These are phyloP conservation scores for Puccinia novopanici DNA, from an alignment of 1,284 basidiomycete genomes.

Conservation along the genomic window DNA sequence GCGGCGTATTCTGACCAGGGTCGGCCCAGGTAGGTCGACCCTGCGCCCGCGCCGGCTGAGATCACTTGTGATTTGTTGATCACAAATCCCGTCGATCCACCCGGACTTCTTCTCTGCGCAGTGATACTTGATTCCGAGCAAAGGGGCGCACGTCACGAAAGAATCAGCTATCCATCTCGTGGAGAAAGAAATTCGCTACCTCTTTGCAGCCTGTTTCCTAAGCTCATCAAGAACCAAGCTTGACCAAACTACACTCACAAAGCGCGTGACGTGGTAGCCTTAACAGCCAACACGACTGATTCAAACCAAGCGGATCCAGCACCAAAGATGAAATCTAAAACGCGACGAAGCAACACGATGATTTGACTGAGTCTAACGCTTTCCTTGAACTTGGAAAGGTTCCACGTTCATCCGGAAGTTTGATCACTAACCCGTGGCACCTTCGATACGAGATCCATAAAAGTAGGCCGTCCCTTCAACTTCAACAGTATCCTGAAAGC, in stretches of 20 bases:
- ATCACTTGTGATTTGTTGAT: constrained; percentile 26
- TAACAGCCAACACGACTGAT: background rate
- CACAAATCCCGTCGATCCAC: background rate
- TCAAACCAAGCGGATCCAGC: constrained; percentile 31
- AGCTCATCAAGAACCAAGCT: too few species aligned
- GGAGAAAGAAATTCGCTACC: too few species aligned
- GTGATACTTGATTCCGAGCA: constrained; percentile 20
- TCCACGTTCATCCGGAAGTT: too few species aligned
- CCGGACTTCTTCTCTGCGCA: background rate
- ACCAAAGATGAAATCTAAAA: constrained; percentile 47
- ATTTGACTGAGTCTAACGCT: background rate
- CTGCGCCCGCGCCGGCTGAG: background rate
- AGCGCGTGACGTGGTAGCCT: background rate
- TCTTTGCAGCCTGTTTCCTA: too few species aligned
- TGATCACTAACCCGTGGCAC: constrained; percentile 26
- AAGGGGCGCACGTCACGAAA: too few species aligned
- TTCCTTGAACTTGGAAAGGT: too few species aligned
- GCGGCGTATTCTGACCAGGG: constrained; percentile 22
- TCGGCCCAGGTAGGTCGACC: constrained; percentile 22
- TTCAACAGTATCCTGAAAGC: constrained; percentile 40
- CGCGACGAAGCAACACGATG: background rate
- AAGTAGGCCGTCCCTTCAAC: background rate
- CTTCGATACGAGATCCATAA: constrained; percentile 36
- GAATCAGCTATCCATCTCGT: too few species aligned
- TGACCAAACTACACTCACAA: constrained; percentile 3